Evolutionary conservation across 345 rosid species (phyloP).

Genomic region (Eucalyptus guilfoylei): DNA sequence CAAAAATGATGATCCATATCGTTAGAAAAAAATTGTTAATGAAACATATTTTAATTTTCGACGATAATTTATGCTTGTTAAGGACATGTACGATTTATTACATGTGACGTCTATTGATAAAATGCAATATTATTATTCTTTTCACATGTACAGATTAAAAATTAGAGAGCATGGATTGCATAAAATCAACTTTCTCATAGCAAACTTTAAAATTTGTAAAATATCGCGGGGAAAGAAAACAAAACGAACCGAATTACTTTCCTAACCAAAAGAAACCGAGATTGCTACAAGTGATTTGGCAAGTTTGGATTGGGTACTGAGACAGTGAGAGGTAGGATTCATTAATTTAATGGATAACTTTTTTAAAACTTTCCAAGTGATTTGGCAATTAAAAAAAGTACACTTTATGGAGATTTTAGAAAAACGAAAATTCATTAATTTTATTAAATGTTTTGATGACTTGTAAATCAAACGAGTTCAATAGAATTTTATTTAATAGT

Average conservation of each 20-base stretch:
- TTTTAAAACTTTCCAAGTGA: neutral
- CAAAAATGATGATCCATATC: rapidly evolving
- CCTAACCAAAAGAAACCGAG: neutral
- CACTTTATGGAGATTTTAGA: rapidly evolving
- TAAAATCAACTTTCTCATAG: no score
- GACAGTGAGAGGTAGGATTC: neutral
- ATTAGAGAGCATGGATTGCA: neutral
- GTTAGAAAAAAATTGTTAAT: no score
- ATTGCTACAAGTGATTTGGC: neutral
- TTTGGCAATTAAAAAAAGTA: neutral
- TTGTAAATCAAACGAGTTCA: rapidly evolving
- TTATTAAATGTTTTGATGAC: rapidly evolving
- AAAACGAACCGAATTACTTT: neutral
- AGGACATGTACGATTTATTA: no score
- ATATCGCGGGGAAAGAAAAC: rapidly evolving
- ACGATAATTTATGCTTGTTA: no score
- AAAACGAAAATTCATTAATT: neutral
- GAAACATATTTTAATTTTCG: rapidly evolving
- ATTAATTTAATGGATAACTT: neutral
- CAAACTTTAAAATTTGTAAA: neutral
- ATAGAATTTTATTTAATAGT: neutral
- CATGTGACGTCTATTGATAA: neutral
- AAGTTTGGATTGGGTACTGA: neutral
- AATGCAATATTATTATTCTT: no score
- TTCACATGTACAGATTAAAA: no score